Evolutionary conservation across 78 protist species (phyloP).

Genomic region (Anaeramoeba flamelloides): DNA sequence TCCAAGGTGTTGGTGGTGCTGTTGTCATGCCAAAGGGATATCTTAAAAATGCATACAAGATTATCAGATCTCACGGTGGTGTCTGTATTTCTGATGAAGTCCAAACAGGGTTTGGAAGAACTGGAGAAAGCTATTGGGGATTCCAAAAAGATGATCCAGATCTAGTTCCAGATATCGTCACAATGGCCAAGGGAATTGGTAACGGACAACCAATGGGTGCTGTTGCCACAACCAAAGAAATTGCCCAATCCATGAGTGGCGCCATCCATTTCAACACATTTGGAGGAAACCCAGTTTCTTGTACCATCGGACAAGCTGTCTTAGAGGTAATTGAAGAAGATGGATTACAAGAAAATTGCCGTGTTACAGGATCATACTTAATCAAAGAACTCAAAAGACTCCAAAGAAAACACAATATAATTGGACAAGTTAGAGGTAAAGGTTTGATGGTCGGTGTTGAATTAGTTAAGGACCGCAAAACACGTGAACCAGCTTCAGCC

Average conservation of each 20-base stretch:
- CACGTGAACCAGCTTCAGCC: conserved; percentile 16
- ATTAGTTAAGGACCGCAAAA: conserved; percentile 29
- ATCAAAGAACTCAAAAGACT: conserved; percentile 2
- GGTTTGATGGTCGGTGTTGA: conserved; percentile 67
- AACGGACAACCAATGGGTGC: conserved; percentile 61
- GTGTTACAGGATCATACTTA: conserved; percentile 2
- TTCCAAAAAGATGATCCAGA: conserved; percentile 29
- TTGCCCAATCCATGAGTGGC: conserved; percentile 23
- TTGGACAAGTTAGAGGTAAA: conserved; percentile 61
- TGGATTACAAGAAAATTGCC: conserved; percentile 13
- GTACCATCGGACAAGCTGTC: conserved; percentile 43
- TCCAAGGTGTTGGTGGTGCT: conserved; percentile 36
- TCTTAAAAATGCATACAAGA: conserved; percentile 13
- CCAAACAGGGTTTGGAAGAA: conserved; percentile 56
- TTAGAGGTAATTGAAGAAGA: conserved; percentile 28
- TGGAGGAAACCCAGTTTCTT: conserved; percentile 55
- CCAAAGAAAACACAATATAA: neutral
- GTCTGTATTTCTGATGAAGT: conserved; percentile 66
- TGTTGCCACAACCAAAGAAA: conserved; percentile 26
- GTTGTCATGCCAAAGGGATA: conserved; percentile 31
- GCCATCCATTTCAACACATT: conserved; percentile 51
- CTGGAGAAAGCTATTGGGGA: conserved; percentile 41
- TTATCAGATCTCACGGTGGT: conserved; percentile 42
- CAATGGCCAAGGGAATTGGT: conserved; percentile 52
- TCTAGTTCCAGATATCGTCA: conserved; percentile 46